A percentile compares a stretch with the other conserved stretches of the same genome.
phyloP scores from a whole-genome alignment of 805 yeast species.

The Yarrowia divulgata region DNA sequence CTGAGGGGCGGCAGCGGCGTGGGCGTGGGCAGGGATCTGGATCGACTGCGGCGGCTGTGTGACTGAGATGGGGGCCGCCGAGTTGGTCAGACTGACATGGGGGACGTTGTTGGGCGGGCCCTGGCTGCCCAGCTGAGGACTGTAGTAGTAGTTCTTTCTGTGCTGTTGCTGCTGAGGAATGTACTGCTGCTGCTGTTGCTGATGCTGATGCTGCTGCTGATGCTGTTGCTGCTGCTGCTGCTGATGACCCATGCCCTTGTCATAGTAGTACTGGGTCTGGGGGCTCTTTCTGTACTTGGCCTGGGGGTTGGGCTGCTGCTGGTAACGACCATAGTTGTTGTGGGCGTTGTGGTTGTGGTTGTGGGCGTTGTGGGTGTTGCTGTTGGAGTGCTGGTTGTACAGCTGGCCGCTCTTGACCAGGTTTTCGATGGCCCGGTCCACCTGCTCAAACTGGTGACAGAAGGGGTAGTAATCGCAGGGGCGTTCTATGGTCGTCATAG shows the following conservation, averaged over 20 bases:
- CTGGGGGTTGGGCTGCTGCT: slow-evolving; percentile 20
- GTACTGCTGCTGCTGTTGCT: slow-evolving; percentile 27
- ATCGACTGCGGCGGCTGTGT: slow-evolving; percentile 6
- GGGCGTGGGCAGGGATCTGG: slow-evolving; percentile 21
- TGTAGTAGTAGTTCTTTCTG: slow-evolving; percentile 31
- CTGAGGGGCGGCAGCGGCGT: background rate
- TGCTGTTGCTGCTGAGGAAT: background rate
- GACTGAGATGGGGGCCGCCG: background rate
- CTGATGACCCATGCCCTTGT: background rate
- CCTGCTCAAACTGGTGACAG: slow-evolving; percentile 38
- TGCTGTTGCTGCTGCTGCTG: background rate
- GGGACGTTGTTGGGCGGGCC: slow-evolving; percentile 10
- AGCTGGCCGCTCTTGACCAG: slow-evolving; percentile 38
- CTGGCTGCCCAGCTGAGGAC: slow-evolving; percentile 11
- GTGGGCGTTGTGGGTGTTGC: background rate
- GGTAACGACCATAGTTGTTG: slow-evolving; percentile 28
- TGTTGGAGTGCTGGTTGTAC: slow-evolving; percentile 8
- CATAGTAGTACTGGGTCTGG: slow-evolving; percentile 34
- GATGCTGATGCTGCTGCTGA: slow-evolving; percentile 26
- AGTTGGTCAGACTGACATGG: slow-evolving; percentile 3
- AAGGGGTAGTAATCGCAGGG: slow-evolving; percentile 38
- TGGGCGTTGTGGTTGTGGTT: background rate
- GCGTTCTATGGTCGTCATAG: slow-evolving; percentile 34
- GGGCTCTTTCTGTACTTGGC: slow-evolving; percentile 17
- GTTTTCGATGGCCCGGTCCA: slow-evolving; percentile 36